Conservation (phyloP, 345 rosid species). For the Corchorus capsularis region DNA sequence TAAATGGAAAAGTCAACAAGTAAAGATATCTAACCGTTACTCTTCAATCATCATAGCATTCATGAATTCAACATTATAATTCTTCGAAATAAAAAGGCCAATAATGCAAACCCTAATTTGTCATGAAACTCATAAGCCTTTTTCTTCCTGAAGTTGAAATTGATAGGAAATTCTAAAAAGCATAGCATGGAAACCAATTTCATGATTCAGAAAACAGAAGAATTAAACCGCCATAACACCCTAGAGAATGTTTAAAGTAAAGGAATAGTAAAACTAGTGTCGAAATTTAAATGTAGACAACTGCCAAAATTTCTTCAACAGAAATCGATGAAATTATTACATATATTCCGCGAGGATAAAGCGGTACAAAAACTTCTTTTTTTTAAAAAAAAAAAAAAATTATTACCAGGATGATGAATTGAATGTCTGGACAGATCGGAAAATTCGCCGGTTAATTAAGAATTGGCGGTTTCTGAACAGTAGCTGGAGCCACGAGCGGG, state of each 20-base stretch:
- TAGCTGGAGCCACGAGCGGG: neutral
- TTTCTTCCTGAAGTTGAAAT: neutral
- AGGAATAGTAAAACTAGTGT: neutral
- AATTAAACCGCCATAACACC: neutral
- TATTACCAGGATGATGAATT: neutral
- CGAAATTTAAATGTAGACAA: constrained; percentile 1
- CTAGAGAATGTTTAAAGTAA: neutral
- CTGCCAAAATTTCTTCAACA: constrained; percentile 1
- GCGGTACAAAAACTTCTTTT: neutral
- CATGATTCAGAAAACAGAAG: neutral
- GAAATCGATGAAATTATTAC: neutral
- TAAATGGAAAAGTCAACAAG: neutral
- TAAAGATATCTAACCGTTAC: neutral
- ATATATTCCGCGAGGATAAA: neutral
- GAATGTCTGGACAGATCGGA: neutral
- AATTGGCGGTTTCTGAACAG: constrained; percentile 5
- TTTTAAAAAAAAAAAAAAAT: too few relatives aligned
- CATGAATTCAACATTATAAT: neutral
- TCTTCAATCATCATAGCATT: neutral
- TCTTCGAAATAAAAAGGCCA: neutral
- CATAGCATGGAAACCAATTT: neutral
- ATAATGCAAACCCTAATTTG: constrained; percentile 10
- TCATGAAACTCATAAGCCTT: neutral
- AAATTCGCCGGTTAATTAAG: constrained; percentile 4
- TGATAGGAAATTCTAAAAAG: neutral